phyloP scores from a whole-genome alignment of 1,284 basidiomycete species.

The Sutorius eximius region DNA sequence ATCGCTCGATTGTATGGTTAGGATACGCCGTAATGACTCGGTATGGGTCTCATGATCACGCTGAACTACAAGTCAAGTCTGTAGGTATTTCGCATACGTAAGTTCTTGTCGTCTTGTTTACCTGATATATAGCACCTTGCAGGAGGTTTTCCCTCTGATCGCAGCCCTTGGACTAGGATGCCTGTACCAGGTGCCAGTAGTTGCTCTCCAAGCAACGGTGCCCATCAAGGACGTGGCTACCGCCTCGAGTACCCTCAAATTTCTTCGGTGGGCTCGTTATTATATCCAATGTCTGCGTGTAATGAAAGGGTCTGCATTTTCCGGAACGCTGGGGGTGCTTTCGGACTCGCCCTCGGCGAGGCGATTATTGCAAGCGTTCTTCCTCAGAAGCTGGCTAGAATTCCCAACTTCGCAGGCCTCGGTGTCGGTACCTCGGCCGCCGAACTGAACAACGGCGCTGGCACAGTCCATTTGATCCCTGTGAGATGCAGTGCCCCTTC shows the following conservation, averaged over 20 bases:
- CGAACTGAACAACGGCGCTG: conserved; percentile 55
- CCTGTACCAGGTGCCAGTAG: conserved; percentile 68
- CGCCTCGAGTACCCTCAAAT: conserved; percentile 67
- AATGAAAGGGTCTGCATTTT: not conserved
- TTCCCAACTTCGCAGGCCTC: conserved; percentile 43
- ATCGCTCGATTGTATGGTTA: conserved; percentile 63
- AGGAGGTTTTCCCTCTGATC: conserved; percentile 63
- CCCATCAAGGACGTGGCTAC: conserved; percentile 81
- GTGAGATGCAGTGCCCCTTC: conserved; percentile 38
- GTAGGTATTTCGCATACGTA: not conserved
- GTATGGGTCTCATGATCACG: conserved; percentile 26
- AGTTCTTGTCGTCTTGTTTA: conserved; percentile 1
- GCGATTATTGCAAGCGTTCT: conserved; percentile 67
- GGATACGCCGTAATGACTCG: conserved; percentile 57
- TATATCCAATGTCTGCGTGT: not conserved
- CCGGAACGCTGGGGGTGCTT: conserved; percentile 70
- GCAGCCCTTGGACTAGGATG: conserved; percentile 60
- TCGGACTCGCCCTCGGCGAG: conserved; percentile 73
- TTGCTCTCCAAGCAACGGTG: conserved; percentile 79
- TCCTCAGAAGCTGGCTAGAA: conserved; percentile 46
- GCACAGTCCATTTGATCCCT: conserved; percentile 51
- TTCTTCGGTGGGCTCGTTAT: conserved; percentile 52
- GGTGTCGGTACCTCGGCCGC: conserved; percentile 51
- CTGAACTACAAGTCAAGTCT: not conserved
- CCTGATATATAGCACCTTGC: conserved; percentile 45